phyloP scores from a whole-genome alignment of 192 early-diverging fungal genomes.

The Cladochytrium replicatum region DNA sequence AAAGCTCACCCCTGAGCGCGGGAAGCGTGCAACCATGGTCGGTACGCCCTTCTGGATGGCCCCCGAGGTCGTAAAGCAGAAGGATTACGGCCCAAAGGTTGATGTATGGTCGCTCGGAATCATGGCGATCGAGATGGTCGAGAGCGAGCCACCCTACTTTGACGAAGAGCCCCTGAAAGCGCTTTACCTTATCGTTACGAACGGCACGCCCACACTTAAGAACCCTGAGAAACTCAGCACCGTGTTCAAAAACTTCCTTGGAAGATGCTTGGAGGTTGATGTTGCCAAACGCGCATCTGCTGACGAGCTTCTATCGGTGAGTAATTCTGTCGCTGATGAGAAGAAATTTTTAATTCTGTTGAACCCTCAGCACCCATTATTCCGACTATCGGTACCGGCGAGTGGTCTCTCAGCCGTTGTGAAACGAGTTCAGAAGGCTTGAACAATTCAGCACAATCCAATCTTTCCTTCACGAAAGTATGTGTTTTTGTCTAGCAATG shows the following conservation, averaged over 20 bases:
- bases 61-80: conserved; percentile 70
- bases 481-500: neutral
- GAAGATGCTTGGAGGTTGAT: conserved; percentile 70
- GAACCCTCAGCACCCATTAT: conserved; percentile 69
- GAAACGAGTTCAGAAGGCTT: conserved; percentile 5
- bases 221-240: conserved; percentile 61
- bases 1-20: conserved; percentile 60
- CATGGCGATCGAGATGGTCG: conserved; percentile 80
- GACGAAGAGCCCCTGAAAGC: conserved; percentile 5
- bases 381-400: conserved; percentile 66
- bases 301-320: conserved; percentile 55
- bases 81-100: conserved; percentile 71
- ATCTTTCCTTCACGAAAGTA: neutral
- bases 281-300: conserved; percentile 60
- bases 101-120: conserved; percentile 83
- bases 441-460: conserved; percentile 2
- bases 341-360: too few species aligned
- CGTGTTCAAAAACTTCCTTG: conserved; percentile 70
- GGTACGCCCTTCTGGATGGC: conserved; percentile 77
- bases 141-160: conserved; percentile 4
- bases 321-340: conserved; percentile 2
- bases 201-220: conserved; percentile 67
- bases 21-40: conserved; percentile 74
- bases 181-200: conserved; percentile 42
- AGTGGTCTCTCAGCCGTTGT: conserved; percentile 63